Evolutionary conservation across 163 green algal species (phyloP).

Genomic region (Trebouxiophyceae sp.): DNA sequence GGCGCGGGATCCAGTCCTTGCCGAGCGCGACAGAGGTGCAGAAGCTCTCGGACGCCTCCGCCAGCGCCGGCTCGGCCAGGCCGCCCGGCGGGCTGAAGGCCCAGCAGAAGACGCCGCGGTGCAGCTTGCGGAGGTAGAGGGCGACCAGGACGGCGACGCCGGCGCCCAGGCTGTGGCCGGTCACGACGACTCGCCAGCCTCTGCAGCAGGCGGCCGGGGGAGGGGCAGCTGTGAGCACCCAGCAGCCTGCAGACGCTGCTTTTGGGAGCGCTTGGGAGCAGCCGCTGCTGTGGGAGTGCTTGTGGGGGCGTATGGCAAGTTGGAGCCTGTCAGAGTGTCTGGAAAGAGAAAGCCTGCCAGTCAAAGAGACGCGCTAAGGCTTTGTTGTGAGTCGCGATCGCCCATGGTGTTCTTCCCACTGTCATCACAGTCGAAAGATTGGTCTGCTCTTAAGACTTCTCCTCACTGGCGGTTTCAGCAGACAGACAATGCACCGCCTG

Average conservation of each 20-base stretch:
- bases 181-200: slow-evolving; percentile 49
- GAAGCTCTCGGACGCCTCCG: slow-evolving; percentile 17
- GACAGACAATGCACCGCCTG: neutral
- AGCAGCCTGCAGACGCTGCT: too few relatives aligned
- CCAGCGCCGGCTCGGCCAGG: slow-evolving; percentile 32
- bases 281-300: too few relatives aligned
- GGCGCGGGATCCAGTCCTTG: slow-evolving; percentile 59
- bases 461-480: too few relatives aligned
- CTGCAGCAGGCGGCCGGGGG: too few relatives aligned
- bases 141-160: slow-evolving; percentile 45
- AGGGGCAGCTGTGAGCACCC: too few relatives aligned
- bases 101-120: slow-evolving; percentile 35
- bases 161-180: slow-evolving; percentile 60
- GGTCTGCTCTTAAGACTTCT: too few relatives aligned
- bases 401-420: too few relatives aligned
- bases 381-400: too few relatives aligned
- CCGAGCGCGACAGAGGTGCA: slow-evolving; percentile 39
- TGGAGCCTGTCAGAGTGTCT: neutral
- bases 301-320: neutral
- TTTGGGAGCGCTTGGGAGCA: too few relatives aligned
- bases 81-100: slow-evolving; percentile 56
- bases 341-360: neutral
- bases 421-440: too few relatives aligned
- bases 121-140: slow-evolving; percentile 35
- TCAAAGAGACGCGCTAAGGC: too few relatives aligned